A percentile compares a stretch with the other conserved stretches of the same genome.
Evolutionary conservation across 495 filamentous ascomycete species (phyloP).

Genomic region (Durotheca rogersii): DNA sequence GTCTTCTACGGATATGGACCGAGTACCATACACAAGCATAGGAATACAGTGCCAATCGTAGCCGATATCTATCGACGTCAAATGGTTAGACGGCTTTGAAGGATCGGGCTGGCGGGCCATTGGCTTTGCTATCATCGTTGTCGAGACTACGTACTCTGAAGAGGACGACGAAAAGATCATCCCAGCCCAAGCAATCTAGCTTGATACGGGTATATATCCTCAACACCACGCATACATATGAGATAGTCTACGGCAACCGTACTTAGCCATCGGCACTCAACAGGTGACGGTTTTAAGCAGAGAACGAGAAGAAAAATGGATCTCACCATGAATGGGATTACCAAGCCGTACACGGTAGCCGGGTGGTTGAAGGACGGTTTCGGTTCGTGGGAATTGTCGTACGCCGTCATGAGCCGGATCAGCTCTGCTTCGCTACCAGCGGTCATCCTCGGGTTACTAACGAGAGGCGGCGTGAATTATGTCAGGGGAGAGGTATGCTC

Average conservation of each 20-base stretch:
- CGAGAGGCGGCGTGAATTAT: no score
- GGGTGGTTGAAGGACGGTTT: slow-evolving; percentile 17
- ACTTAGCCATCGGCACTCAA: not conserved
- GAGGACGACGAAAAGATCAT: slow-evolving; percentile 35
- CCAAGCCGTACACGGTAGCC: slow-evolving; percentile 20
- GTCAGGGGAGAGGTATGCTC: no score
- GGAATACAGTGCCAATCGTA: slow-evolving; percentile 26
- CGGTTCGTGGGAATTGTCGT: slow-evolving; percentile 29
- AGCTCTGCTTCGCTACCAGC: slow-evolving; percentile 5
- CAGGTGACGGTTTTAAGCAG: no score
- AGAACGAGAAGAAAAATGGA: no score
- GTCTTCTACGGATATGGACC: not conserved
- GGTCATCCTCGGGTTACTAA: slow-evolving; percentile 15
- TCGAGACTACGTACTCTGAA: slow-evolving; percentile 22
- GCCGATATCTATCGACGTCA: slow-evolving; percentile 21
- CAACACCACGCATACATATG: slow-evolving; percentile 29
- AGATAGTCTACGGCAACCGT: slow-evolving; percentile 18
- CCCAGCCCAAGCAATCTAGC: slow-evolving; percentile 32
- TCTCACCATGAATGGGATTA: slow-evolving; percentile 33
- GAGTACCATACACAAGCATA: slow-evolving; percentile 25
- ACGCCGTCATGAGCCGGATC: slow-evolving; percentile 25
- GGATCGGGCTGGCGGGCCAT: no score
- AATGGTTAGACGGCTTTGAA: no score
- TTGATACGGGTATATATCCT: slow-evolving; percentile 31
- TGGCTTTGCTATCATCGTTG: no score